Base-by-base conservation (phyloP, 805 yeast genomes). In the Debaryomyces castellii region DNA sequence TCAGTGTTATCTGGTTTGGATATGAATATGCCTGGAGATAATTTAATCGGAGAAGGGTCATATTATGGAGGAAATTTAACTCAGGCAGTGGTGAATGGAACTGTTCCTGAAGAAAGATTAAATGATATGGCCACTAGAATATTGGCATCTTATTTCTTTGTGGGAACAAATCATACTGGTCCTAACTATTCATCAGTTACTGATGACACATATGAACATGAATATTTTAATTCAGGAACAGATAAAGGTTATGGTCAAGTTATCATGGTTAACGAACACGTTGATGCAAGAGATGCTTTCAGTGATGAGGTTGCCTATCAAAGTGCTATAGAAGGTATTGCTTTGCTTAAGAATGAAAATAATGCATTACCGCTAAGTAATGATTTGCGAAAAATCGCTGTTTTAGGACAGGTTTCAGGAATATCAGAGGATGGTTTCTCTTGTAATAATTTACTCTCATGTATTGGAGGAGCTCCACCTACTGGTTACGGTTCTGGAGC, bases 401-500 rank as follows among this genome's bases (percentile, higher is more conserved):
- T 70, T 42, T 56, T 76, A 10, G 65, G 71, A 40, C 58, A 81
- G 14, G 78, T 81, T 1, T 86, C 86, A 0, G 51, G 67, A 4
- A 83, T 79, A 2, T 83, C 85, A 2, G 62, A 73, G 2, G 77
- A 73, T 49, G 87, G 86, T 0, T 71, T 77, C 50, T 78, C 75
- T 51, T 75, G 81, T 45, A 73, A 69, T 47, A 85, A 81, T 55
- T 25, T 25, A 7, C 80, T 76, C 54, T 71, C 69, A 39, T 73
- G 80, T 48, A 67, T 68, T 9, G 72, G 76, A 45, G 88, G 87
- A 2, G 74, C 79, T 1, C 55, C 82, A 35, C 76, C 79, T 27
- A 69, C 77, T 24, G 87, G 87, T 11, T 80, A 87, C 83, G 88
- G 87, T 0, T 81, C 87, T 4, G 81, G 85, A 0, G 69, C 82